Evolutionary conservation across 331 rosid species (phyloP), one percentile per base, ranked within the genome.

Genomic region (Stylosanthes scabra): DNA sequence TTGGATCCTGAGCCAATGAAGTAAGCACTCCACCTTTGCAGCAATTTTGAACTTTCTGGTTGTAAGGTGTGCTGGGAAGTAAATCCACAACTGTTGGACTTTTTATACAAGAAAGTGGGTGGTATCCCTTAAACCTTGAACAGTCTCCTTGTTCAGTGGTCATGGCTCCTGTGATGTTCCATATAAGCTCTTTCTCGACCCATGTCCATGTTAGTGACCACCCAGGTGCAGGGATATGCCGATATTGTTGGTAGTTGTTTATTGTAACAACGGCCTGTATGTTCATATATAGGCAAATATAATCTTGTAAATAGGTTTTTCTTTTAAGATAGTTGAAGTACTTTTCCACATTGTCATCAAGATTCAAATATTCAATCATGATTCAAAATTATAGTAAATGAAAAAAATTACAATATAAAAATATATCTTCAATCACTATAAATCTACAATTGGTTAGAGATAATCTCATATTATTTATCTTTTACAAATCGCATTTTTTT

Each of bases 71-170:
- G 71, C 96, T 93, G 0, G 95, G 96, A 72, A 92, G 57, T 63
- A 92, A 73, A 84, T 90, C 98, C 3, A 92, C 92, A 46, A 89
- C 6, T 0, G 88, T 83, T 2, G 96, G 96, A 44, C 65, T 74
- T 80, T 76, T 90, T 72, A 79, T 79, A 81, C 97, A 92, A 87
- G 88, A 86, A 76, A 90, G 87, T 0, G 97, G 96, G 57, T 63
- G 20, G 39, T 4, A 75, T 29, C 63, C 83, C 71, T 86, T 92
- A 57, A 69, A 90, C 47, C 76, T 83, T 15, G 97, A 92, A 74
- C 97, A 92, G 60, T 92, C 96, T 11, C 97, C 97, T 81, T 92
- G 93, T 11, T 90, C 95, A 3, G 95, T 92, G 61, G 96, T 20
- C 59, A 90, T 86, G 46, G 85, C 91, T 29, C 98, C 98, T 44